Percentiles rank a stretch among this genome's conserved stretches.
These are phyloP conservation scores for Vanderwaltozyma yarrowii DNA, from an alignment of 805 yeast genomes.

Conservation along the genomic window DNA sequence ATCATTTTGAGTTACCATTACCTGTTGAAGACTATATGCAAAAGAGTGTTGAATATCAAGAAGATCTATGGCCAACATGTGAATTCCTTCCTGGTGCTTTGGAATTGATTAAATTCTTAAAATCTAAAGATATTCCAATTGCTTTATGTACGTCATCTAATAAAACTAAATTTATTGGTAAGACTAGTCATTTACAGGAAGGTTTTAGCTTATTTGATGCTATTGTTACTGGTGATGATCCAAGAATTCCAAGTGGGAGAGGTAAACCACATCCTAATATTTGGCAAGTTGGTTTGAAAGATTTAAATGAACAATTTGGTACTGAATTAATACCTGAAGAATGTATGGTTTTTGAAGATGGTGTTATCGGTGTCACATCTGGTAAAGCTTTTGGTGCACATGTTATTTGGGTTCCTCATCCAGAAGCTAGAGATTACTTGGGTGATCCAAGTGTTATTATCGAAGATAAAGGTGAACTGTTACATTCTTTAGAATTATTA, in stretches of 20 bases:
- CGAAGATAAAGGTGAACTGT: conserved; percentile 47
- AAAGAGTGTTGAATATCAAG: conserved; percentile 42
- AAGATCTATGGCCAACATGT: conserved; percentile 49
- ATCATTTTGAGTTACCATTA: conserved; percentile 55
- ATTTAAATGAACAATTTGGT: conserved; percentile 48
- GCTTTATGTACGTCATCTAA: conserved; percentile 88
- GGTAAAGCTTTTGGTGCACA: conserved; percentile 75
- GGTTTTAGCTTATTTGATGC: conserved; percentile 61
- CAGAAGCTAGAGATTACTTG: conserved; percentile 50
- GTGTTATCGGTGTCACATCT: conserved; percentile 80
- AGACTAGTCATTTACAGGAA: conserved; percentile 60
- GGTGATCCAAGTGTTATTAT: conserved; percentile 42
- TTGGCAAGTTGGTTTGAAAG: conserved; percentile 71
- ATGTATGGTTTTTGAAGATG: conserved; percentile 90
- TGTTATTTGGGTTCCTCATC: conserved; percentile 94
- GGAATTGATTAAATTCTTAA: conserved; percentile 50
- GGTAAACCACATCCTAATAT: conserved; percentile 95
- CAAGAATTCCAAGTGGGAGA: conserved; percentile 67
- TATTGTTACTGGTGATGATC: conserved; percentile 82
- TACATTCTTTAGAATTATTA: conserved; percentile 43
- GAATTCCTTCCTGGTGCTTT: conserved; percentile 77
- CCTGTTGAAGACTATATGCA: conserved; percentile 55
- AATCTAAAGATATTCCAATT: conserved; percentile 52
- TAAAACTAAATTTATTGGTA: conserved; percentile 47
- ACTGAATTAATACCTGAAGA: conserved; percentile 55